A percentile compares a stretch with the other conserved stretches of the same genome.
Conservation (phyloP, 1,284 basidiomycete species). For the Paramarasmius palmivorus region DNA sequence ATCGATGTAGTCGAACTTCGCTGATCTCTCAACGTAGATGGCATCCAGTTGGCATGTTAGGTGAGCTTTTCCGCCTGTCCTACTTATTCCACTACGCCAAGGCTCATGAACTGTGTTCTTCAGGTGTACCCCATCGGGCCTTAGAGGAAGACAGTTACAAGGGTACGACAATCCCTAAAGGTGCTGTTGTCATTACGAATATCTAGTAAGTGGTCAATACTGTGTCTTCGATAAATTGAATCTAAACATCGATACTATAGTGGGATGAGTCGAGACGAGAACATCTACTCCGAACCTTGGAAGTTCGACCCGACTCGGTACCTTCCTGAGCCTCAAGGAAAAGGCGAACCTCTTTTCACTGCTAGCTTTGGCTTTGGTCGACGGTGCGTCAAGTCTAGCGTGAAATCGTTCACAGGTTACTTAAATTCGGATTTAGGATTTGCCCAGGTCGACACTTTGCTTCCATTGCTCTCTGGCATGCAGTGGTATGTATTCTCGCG, state of each 20-base stretch:
- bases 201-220: neutral
- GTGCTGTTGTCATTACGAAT: constrained; percentile 1
- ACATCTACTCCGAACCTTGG: no score
- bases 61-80: neutral
- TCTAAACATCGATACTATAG: no score
- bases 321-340: neutral
- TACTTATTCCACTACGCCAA: no score
- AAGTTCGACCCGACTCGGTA: no score
- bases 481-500: no score
- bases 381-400: neutral
- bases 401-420: neutral
- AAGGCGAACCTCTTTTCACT: neutral
- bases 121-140: constrained; percentile 5
- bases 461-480: no score
- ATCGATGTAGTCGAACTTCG: neutral
- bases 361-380: neutral
- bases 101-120: no score
- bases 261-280: no score
- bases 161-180: constrained; percentile 2
- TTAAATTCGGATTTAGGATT: neutral
- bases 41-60: neutral
- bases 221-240: no score
- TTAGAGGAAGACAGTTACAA: constrained; percentile 2
- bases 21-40: neutral
- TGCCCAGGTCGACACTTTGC: neutral